Percentiles rank a stretch among this genome's conserved stretches.
Evolutionary conservation across 352 stramenopile species (phyloP).

Genomic region (Hyaloperonospora arabidopsidis): DNA sequence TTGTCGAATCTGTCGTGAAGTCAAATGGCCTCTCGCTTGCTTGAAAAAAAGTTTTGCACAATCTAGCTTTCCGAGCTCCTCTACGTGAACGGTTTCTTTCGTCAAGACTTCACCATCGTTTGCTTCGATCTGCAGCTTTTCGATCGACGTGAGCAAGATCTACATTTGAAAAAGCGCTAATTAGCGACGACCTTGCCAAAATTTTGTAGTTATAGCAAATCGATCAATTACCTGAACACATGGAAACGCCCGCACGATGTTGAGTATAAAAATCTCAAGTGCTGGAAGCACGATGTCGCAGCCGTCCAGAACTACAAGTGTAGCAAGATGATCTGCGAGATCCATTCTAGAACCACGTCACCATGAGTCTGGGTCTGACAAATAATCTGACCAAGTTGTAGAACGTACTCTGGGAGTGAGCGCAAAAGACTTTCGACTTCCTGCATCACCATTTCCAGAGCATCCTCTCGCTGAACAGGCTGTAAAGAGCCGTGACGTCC

Average conservation of each 20-base stretch:
- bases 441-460: slow-evolving; percentile 23
- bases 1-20: slow-evolving; percentile 28
- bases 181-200: no score
- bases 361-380: background rate
- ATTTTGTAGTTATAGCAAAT: no score
- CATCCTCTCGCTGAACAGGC: slow-evolving; percentile 17
- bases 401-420: slow-evolving; percentile 33
- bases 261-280: slow-evolving; percentile 39
- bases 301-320: slow-evolving; percentile 53
- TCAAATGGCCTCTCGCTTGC: slow-evolving; percentile 34
- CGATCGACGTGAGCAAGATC: slow-evolving; percentile 33
- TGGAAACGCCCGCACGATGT: slow-evolving; percentile 31
- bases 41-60: slow-evolving; percentile 43
- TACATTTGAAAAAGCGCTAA: slow-evolving; percentile 6
- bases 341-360: slow-evolving; percentile 9
- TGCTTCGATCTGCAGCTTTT: slow-evolving; percentile 23
- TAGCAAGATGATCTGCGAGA: slow-evolving; percentile 13
- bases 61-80: slow-evolving; percentile 33
- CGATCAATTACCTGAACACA: slow-evolving; percentile 36
- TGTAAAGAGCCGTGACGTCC: slow-evolving; percentile 5
- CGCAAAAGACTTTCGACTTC: slow-evolving; percentile 26
- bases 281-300: slow-evolving; percentile 41
- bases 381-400: background rate
- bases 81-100: slow-evolving; percentile 27
- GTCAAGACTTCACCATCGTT: slow-evolving; percentile 10